Conservation (phyloP, 352 stramenopile genomes). For the Saprolegnia parasitica region DNA sequence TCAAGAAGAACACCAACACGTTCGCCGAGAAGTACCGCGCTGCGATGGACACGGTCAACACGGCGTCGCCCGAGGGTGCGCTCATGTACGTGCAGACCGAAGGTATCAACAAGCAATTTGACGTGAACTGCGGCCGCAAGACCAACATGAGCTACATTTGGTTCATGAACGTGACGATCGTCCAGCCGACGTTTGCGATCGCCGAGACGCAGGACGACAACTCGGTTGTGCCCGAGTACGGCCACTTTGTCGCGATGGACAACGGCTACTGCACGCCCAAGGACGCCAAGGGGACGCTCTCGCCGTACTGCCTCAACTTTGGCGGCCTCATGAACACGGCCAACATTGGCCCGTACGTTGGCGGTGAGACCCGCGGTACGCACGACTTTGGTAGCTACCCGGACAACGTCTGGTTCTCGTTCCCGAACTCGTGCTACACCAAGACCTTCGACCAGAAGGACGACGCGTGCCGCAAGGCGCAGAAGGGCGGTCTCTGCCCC, state of each 20-base stretch:
- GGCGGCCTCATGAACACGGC: constrained; percentile 57
- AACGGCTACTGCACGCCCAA: constrained; percentile 42
- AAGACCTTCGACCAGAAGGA: constrained; percentile 37
- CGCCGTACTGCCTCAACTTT: constrained; percentile 54
- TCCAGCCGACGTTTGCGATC: constrained; percentile 66
- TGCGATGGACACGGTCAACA: constrained; percentile 68
- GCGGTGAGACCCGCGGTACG: constrained; percentile 43
- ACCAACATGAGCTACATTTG: constrained; percentile 66
- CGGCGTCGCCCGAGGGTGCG: constrained; percentile 59
- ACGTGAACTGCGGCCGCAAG: constrained; percentile 50
- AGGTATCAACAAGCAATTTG: constrained; percentile 47
- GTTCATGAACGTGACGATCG: constrained; percentile 60
- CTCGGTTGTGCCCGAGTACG: constrained; percentile 43
- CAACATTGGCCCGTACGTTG: constrained; percentile 54
- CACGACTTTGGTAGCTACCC: constrained; percentile 60
- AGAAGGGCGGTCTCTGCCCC: constrained; percentile 45
- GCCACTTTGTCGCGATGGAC: constrained; percentile 57
- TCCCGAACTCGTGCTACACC: constrained; percentile 64
- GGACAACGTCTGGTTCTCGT: constrained; percentile 75
- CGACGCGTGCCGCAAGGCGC: constrained; percentile 37
- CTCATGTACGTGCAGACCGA: constrained; percentile 79
- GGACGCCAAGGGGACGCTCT: constrained; percentile 31
- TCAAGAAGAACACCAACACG: constrained; percentile 17
- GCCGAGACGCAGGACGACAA: constrained; percentile 49
- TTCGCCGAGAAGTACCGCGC: constrained; percentile 46